Base-by-base conservation (phyloP, 352 stramenopile genomes). In the Peronospora tabacina region DNA sequence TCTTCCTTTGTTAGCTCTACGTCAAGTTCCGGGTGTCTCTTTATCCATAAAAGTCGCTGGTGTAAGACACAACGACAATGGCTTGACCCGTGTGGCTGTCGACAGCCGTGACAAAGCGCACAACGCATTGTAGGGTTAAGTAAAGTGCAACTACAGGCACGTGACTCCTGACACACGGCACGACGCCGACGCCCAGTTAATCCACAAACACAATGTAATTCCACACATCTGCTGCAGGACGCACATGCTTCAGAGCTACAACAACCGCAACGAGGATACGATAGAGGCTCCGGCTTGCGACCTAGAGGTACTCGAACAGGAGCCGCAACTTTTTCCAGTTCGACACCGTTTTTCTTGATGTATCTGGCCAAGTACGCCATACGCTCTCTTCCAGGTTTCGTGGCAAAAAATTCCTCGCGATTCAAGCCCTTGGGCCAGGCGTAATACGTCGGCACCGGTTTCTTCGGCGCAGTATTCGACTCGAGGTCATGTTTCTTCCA, bases 61-160 rank as follows among this genome's bases (percentile, higher is more conserved):
- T 90, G 79, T 33, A 81, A 51, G 1, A 68, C 44, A 46, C 79
- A 90, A 7, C 75, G 68, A 44, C 79, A 90, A 60, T 90, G 79
- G 34, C 68, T 77, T 9, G 56, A 44, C 17, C 43, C 42, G 5
- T 37, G 43, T 12, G 17, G 17, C n/a, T 67, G 72, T 17, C 62
- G 63, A 46, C 79, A 90, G 12, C 79, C 79, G 50, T 66, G 58
- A 34, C 79, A 90, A 3, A 85, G 51, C 22, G 44, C 40, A 40
- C 79, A 90, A 22, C 76, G 71, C 19, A 28, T 20, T 0, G 11
- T 42, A 11, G 58, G 55, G n/a, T 68, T 42, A 10, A 38, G 33
- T 3, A 74, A 20, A 8, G 63, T 26, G 36, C 79, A 90, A 38
- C 70, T 72, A 56, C 79, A 90, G 8, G 79, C 66, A 22, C 76